These are phyloP conservation scores for Oxytropis ochrocephala DNA, from an alignment of 306 rosid species.

Conservation along the genomic window DNA sequence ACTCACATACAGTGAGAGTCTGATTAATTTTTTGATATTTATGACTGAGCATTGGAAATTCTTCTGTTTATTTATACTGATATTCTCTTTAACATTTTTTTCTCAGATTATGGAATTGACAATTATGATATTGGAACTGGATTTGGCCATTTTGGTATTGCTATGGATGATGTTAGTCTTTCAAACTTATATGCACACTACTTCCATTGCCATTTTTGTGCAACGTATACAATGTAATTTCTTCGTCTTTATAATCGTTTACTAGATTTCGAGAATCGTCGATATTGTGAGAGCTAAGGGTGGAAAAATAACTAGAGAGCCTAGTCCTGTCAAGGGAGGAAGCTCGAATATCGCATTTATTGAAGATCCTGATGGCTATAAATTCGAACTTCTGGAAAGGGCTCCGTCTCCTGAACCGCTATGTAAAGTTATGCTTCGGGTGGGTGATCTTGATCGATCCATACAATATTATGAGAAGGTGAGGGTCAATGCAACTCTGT, in stretches of 20 bases:
- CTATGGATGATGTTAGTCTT: conserved; percentile 88
- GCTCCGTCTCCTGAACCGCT: conserved; percentile 85
- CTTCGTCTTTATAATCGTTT: conserved; percentile 13
- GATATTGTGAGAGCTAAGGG: conserved; percentile 86
- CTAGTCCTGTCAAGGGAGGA: conserved; percentile 77
- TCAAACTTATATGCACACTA: neutral
- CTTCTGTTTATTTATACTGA: conserved; percentile 7
- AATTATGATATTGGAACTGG: conserved; percentile 71
- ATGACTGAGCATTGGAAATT: neutral
- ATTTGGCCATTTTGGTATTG: conserved; percentile 83
- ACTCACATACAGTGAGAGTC: conserved; percentile 73
- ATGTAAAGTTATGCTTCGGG: conserved; percentile 97
- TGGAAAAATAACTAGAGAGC: conserved; percentile 77
- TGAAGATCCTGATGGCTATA: conserved; percentile 97
- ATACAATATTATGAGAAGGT: conserved; percentile 89
- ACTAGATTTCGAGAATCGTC: conserved; percentile 75
- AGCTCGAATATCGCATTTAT: conserved; percentile 54
- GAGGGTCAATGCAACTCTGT: conserved; percentile 17
- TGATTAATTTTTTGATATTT: conserved; percentile 9
- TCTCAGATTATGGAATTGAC: conserved; percentile 82
- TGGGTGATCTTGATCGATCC: conserved; percentile 90
- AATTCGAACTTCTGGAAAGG: conserved; percentile 81
- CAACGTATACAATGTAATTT: neutral
- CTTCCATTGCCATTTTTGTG: neutral
- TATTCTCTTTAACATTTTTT: conserved; percentile 21